Evolutionary conservation across 495 filamentous ascomycete genomes (phyloP), one percentile per base, ranked within the genome.

Genomic region (Lepraria neglecta): DNA sequence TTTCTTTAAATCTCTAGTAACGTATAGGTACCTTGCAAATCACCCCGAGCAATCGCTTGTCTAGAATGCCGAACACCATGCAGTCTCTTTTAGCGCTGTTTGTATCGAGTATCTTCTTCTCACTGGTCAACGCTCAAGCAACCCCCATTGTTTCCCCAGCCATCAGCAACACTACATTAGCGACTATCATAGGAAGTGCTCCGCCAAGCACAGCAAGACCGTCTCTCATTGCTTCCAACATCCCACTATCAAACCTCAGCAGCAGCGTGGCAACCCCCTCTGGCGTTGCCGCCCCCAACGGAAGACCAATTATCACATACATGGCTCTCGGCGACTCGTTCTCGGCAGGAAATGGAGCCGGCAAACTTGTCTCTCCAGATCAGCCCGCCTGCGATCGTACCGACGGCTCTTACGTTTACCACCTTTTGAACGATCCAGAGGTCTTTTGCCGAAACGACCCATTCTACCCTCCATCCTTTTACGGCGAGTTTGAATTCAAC

Each of bases 251-350:
- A 7, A 35, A 33, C 28, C 30, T 14, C 1, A 53, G 9, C 50
- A 35, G 33, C 10, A 35, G 3, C 10, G 10, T 35, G 10, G 6
- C 6, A 6, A 6, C 33, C 6, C 33, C 33, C 6, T 4, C 3
- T 6, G 3, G 33, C 6, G 3, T 35, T 35, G 33, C 33, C 10
- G 5, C 17, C 17, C 50, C 5, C 30, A 35, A 31, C 17, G n/a
- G 15, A 9, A 3, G 6, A n/a, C 31, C 50, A n/a, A 33, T 35
- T 27, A 53, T n/a, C 10, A 53, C 17, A 14, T 59, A 59, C n/a
- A 59, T 59, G 43, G 57, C 57, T n/a, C 24, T 59, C 17, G 57
- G 57, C 4, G 57, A 59, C 44, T 59, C 57, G 2, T 47, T 59
- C 28, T 59, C 57, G 0, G 57, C 57, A 27, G 57, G 57, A 21